A percentile compares a stretch with the other conserved stretches of the same genome.
Conservation (phyloP, 139 green algal species). For the Eudorina sp. region DNA sequence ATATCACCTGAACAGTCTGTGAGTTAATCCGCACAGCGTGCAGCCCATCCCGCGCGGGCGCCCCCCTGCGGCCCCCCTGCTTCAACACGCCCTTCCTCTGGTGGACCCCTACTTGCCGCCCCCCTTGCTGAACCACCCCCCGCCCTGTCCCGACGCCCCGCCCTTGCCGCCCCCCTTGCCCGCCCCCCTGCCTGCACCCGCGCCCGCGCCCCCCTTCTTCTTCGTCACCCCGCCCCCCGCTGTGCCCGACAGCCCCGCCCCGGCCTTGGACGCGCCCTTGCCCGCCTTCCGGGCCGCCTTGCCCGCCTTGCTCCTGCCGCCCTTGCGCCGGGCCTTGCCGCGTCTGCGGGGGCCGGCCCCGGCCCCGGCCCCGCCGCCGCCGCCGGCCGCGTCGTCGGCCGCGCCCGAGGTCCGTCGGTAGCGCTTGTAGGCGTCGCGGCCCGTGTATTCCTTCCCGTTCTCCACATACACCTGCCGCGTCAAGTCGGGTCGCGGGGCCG, state of each 20-base stretch:
- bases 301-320: not conserved
- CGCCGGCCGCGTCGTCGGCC: not conserved
- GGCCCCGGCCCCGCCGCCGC: not conserved
- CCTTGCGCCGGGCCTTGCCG: slow-evolving; percentile 3
- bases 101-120: no score
- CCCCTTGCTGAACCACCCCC: no score
- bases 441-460: slow-evolving; percentile 32
- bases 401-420: not conserved
- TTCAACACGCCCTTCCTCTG: no score
- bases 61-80: no score
- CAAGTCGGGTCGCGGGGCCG: no score
- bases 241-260: not conserved
- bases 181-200: not conserved
- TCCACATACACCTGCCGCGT: slow-evolving; percentile 26
- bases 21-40: no score
- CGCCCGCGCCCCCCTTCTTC: slow-evolving; percentile 18
- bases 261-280: not conserved
- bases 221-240: not conserved
- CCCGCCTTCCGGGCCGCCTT: not conserved
- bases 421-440: not conserved
- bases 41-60: no score
- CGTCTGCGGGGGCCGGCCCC: not conserved
- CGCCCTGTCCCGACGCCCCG: no score
- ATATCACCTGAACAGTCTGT: no score
- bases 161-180: not conserved